Base-by-base conservation (phyloP, 2,329 filamentous ascomycete species). In the Magnaporthiopsis incrustans region DNA sequence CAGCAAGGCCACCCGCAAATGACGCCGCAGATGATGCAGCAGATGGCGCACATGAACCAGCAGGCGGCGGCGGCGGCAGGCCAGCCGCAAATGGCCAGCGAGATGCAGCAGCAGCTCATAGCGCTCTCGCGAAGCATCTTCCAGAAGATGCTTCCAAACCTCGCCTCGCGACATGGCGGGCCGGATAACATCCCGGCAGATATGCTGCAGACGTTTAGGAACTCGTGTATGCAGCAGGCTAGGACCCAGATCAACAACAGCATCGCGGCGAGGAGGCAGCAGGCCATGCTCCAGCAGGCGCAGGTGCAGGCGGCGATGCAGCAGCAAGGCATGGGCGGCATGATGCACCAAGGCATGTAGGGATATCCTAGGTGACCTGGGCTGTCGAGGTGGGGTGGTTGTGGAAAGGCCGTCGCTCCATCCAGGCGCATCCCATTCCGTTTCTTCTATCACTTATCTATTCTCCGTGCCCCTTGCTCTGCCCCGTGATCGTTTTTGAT, bases 341-440 rank as follows among this genome's bases (percentile, higher is more conserved):
- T 85, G 78, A 82, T 82, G 80, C 78, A 78, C 26, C 79, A 82
- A 68, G 79, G 78, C 56, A 81, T 82, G 78, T 81, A 75, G 71
- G 61, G 50, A 59, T 44, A 25, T 15, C 44, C 22, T 53, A 2
- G 44, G 22, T n/a, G 44, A 11, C 44, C 44, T 53, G 10, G 44
- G 8, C 22, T 53, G 18, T 4, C n/a, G 44, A 11, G 44, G 44
- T 18, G 44, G 44, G 44, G 18, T 18, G 18, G 35, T 35, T 38
- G 58, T 18, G 10, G 15, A 60, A 22, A 22, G 58, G 18, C 32
- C 5, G 30, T 60, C 22, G 22, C 58, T 35, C 32, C 15, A 35
- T 60, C 5, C 58, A 25, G 35, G 25, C 6, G 30, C n/a, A 18
- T 10, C 30, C 27, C 27, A 30, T 30, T 5, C 3, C 15, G 30